Evolutionary conservation across 2,329 filamentous ascomycete species (phyloP).

Genomic region (Neonectria punicea): DNA sequence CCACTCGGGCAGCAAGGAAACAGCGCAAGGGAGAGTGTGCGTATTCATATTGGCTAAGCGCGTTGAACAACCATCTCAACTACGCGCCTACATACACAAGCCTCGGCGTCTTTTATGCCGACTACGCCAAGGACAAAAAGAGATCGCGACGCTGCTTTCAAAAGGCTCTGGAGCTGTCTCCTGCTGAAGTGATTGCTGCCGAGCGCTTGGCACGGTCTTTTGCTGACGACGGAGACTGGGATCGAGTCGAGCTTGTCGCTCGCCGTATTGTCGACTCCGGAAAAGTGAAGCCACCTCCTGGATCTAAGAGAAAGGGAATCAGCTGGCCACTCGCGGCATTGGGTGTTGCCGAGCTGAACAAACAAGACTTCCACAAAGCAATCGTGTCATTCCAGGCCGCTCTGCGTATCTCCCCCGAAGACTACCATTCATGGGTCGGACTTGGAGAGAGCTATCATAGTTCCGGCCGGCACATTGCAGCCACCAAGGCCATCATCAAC

Average conservation of each 20-base stretch:
- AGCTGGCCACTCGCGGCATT: slow-evolving; percentile 97
- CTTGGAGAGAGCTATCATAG: slow-evolving; percentile 98
- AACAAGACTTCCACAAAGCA: slow-evolving; percentile 87
- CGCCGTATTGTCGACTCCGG: slow-evolving; percentile 95
- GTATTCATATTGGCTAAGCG: slow-evolving; percentile 84
- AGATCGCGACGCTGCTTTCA: slow-evolving; percentile 93
- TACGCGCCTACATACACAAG: slow-evolving; percentile 92
- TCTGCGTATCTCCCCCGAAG: slow-evolving; percentile 81
- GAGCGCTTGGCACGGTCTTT: slow-evolving; percentile 88
- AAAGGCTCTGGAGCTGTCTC: slow-evolving; percentile 92
- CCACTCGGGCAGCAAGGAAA: slow-evolving; percentile 78
- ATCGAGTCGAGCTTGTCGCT: slow-evolving; percentile 91
- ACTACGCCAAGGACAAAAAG: slow-evolving; percentile 88
- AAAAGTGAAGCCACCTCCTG: slow-evolving; percentile 87
- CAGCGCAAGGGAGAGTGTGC: slow-evolving; percentile 76
- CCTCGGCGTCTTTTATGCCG: slow-evolving; percentile 88
- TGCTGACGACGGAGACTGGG: slow-evolving; percentile 93
- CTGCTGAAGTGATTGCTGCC: slow-evolving; percentile 86
- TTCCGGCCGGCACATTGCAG: slow-evolving; percentile 92
- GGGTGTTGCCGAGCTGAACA: slow-evolving; percentile 93
- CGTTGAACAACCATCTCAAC: slow-evolving; percentile 87
- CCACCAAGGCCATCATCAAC: slow-evolving; percentile 88
- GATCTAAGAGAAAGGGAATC: slow-evolving; percentile 90
- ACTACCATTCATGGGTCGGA: slow-evolving; percentile 97
- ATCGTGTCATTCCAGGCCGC: slow-evolving; percentile 94